phyloP scores from a whole-genome alignment of 805 yeast species.

The Zygosaccharomyces gambellarensis region DNA sequence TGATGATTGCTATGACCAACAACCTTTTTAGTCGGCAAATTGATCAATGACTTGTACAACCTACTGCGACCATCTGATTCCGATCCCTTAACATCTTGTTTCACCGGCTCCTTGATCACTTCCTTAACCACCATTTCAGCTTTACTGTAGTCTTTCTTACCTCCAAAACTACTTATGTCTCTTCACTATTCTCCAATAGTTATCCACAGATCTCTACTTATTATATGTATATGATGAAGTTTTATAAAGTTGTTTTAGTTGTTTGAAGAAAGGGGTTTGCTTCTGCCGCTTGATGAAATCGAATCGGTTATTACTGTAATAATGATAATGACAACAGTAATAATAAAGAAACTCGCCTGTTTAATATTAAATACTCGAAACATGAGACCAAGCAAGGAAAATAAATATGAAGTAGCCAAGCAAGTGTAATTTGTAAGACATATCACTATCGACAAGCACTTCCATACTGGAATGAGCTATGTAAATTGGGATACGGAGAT shows the following conservation, averaged over 20 bases:
- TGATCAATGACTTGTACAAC: slow-evolving; percentile 22
- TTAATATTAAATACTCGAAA: background rate
- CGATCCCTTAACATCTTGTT: background rate
- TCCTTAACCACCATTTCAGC: background rate
- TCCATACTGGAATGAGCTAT: background rate
- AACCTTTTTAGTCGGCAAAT: slow-evolving; percentile 27
- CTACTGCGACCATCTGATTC: background rate
- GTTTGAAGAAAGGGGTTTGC: slow-evolving; percentile 3
- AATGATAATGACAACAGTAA: background rate
- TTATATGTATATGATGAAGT: background rate
- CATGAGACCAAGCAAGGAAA: too few relatives aligned
- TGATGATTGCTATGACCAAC: slow-evolving; percentile 6
- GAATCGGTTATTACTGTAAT: background rate
- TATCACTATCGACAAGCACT: background rate
- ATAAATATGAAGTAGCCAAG: background rate
- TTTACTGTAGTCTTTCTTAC: background rate
- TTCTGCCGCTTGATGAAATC: slow-evolving; percentile 5
- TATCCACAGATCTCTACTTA: too few relatives aligned
- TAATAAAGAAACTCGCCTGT: background rate
- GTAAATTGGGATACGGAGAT: too few relatives aligned
- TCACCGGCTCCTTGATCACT: background rate
- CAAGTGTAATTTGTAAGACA: slow-evolving; percentile 5
- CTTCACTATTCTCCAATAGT: too few relatives aligned
- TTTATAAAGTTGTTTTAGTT: background rate
- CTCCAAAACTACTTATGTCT: too few relatives aligned